Evolutionary conservation across 75 land plant genomes (phyloP), one percentile per base, ranked within the genome.

Genomic region (Pinus albicaulis): DNA sequence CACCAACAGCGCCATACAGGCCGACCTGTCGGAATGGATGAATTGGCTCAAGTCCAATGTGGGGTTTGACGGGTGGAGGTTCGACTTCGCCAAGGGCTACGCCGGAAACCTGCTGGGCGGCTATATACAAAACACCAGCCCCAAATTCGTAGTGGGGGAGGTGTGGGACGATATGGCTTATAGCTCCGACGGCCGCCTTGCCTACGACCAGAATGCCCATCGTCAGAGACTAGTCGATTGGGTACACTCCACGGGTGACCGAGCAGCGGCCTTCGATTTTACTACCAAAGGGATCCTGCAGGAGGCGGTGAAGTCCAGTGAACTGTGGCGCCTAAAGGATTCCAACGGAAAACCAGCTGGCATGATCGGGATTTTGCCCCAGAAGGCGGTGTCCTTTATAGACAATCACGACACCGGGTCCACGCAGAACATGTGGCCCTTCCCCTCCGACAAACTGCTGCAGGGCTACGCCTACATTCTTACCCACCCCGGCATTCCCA

Each of bases 381-480:
- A 77, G 61, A 86, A 86, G 59, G 88, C 87, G 1, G 88, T 86
- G 5, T 84, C 88, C 0, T 86, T 86, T 41, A 20, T 86, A 26
- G 88, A 86, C 28, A 86, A 86, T 25, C 88, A 86, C 34, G 87
- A 86, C 44, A 86, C 88, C 63, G 86, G 80, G 1, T 62, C 83
- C 23, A 55, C 83, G 13, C 88, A 87, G 65, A 31, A 72, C 0
- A 23, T 44, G 2, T 87, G 85, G 92, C 76, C 80, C 16, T 91
- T 91, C 57, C 93, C 91, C 5, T 74, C 73, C 5, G 92, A 90
- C 55, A 87, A 90, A 73, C 83, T 91, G 23, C 59, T 86, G 65
- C 80, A 64, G 20, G 93, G 93, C 44, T 91, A 91, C 75, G 93
- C 76, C n/a, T 91, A 91, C 74, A 88, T 88, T 48, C 82, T 91